Percentiles rank a stretch among this genome's conserved stretches.
These are phyloP conservation scores for Malus hybrid DNA, from an alignment of 331 rosid species.

Conservation along the genomic window DNA sequence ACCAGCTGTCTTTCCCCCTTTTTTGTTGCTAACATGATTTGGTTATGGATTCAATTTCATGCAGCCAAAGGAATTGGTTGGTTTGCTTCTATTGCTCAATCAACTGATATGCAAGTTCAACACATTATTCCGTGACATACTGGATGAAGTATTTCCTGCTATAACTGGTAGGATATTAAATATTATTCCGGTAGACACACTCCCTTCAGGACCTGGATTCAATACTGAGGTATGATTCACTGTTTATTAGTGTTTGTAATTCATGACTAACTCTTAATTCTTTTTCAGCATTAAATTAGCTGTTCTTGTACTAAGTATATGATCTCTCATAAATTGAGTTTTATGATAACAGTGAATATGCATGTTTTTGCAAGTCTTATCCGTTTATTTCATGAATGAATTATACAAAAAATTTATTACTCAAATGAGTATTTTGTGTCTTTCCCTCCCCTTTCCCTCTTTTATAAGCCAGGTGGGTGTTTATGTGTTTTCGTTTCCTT, in stretches of 20 bases:
- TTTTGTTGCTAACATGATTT: not conserved
- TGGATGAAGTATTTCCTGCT: conserved; percentile 81
- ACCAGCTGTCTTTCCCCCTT: not conserved
- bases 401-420: not conserved
- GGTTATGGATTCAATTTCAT: conserved; percentile 3
- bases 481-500: not conserved
- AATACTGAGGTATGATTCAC: conserved; percentile 64
- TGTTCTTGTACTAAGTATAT: not conserved
- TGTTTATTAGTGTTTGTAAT: not conserved
- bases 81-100: conserved; percentile 72
- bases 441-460: not conserved
- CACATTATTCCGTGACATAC: conserved; percentile 51
- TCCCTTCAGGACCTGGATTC: conserved; percentile 78
- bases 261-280: not conserved
- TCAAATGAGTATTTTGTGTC: not conserved
- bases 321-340: not conserved
- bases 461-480: not conserved
- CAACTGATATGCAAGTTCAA: conserved; percentile 94
- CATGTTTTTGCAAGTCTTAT: not conserved
- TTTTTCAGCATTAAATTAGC: not conserved
- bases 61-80: conserved; percentile 89
- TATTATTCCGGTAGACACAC: conserved; percentile 61
- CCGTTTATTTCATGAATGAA: not conserved
- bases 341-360: not conserved
- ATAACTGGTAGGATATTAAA: conserved; percentile 63